Percentiles rank a stretch among this genome's conserved stretches.
Evolutionary conservation across 2,329 filamentous ascomycete genomes (phyloP).

Genomic region (Nannizziopsis barbatae): DNA sequence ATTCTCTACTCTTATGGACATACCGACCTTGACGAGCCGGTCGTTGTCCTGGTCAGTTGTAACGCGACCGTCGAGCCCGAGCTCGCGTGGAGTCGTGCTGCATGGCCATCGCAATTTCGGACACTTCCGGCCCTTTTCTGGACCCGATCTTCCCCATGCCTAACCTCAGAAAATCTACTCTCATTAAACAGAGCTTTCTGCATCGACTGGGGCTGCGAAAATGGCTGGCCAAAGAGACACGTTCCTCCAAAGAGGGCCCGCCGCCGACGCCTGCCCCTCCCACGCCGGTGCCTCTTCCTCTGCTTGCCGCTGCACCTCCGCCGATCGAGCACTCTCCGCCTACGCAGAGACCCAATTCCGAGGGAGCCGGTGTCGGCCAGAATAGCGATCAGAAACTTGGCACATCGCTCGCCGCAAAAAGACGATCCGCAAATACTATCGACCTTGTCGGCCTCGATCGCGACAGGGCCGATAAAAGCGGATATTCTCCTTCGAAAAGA

Average conservation of each 20-base stretch:
- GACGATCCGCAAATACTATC: conserved; percentile 3
- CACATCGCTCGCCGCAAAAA: neutral
- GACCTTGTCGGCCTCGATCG: neutral
- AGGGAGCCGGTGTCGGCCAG: conserved; percentile 8
- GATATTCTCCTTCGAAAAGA: no score
- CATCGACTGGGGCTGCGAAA: conserved; percentile 34
- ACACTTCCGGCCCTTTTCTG: conserved; percentile 29
- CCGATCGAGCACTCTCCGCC: conserved; percentile 5
- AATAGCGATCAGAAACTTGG: conserved; percentile 11
- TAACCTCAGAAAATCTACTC: conserved; percentile 27
- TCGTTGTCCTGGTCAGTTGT: conserved; percentile 27
- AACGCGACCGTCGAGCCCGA: conserved; percentile 22
- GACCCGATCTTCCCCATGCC: conserved; percentile 26
- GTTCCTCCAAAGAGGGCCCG: conserved; percentile 1
- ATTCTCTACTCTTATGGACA: conserved; percentile 26
- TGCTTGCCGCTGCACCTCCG: conserved; percentile 1
- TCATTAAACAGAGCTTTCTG: conserved; percentile 36
- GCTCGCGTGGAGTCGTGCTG: conserved; percentile 24
- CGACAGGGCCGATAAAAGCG: no score
- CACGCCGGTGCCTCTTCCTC: conserved; percentile 11
- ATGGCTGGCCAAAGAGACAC: conserved; percentile 35
- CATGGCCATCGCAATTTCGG: conserved; percentile 35
- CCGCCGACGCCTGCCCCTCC: conserved; percentile 19
- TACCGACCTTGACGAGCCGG: conserved; percentile 23
- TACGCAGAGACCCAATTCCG: neutral